Evolutionary conservation across 148 eudicot genomes (phyloP).

Genomic region (Silene latifolia): DNA sequence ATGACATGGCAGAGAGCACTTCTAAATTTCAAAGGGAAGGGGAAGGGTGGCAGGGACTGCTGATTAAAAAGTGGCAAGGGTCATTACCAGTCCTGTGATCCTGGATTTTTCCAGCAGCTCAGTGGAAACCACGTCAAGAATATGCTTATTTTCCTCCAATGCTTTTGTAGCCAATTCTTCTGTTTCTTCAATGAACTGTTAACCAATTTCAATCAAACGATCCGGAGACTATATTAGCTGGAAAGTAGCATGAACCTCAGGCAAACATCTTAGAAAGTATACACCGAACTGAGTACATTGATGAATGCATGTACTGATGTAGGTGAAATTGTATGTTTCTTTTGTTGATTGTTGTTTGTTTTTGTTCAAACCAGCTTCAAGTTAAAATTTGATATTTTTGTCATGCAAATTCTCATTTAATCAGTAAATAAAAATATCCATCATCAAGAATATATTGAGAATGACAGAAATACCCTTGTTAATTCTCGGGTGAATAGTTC

Average conservation of each 20-base stretch:
- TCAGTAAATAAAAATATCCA: neutral
- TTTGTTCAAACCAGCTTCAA: neutral
- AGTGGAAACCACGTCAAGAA: slow-evolving; percentile 62
- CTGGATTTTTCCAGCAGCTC: slow-evolving; percentile 67
- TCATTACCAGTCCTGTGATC: slow-evolving; percentile 79
- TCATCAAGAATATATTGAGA: neutral
- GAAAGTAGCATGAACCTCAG: neutral
- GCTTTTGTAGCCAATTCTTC: slow-evolving; percentile 84
- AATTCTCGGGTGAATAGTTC: slow-evolving; percentile 89
- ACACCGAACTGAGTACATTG: neutral
- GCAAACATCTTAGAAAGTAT: neutral
- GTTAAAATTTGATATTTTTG: neutral
- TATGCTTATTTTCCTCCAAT: slow-evolving; percentile 65
- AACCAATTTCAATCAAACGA: neutral
- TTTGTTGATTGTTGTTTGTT: neutral
- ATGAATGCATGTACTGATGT: neutral
- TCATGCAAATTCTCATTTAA: neutral
- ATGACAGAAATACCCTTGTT: slow-evolving; percentile 59
- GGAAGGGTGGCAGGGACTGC: neutral
- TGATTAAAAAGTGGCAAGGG: neutral
- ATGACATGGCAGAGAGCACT: neutral
- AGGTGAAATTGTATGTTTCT: no score
- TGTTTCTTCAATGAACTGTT: slow-evolving; percentile 85
- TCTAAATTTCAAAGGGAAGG: neutral
- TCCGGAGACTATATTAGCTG: neutral